Conservation (phyloP, 2,329 filamentous ascomycete genomes). For the Neopestalotiopsis clavispora region DNA sequence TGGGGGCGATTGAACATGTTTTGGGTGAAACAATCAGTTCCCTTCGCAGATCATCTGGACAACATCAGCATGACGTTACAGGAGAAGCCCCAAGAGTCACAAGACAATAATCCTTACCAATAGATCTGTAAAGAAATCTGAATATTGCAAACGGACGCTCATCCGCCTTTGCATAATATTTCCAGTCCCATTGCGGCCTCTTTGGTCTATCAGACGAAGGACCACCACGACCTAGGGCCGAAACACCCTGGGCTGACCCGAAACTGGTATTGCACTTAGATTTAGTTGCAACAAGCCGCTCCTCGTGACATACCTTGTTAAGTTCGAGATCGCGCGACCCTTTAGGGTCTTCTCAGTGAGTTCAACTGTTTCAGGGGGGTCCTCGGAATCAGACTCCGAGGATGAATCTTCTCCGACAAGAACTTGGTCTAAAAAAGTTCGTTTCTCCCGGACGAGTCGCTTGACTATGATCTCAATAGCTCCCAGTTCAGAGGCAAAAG, state of each 20-base stretch:
- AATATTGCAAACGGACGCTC: background rate
- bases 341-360: constrained; percentile 2
- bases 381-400: no score
- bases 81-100: background rate
- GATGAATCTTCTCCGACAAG: no score
- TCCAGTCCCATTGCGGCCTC: background rate
- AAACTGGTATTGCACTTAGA: background rate
- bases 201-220: background rate
- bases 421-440: background rate
- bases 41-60: background rate
- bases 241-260: background rate
- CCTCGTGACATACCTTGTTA: background rate
- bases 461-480: no score
- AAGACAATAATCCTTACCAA: background rate
- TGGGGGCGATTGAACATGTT: no score
- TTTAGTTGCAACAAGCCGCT: no score
- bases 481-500: no score
- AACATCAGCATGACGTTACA: background rate
- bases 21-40: background rate
- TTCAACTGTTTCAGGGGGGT: no score
- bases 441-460: background rate
- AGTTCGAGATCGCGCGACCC: background rate
- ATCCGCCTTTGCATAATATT: background rate
- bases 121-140: background rate
- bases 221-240: no score